Base-by-base conservation (phyloP, 345 rosid species). In the Adansonia digitata region DNA sequence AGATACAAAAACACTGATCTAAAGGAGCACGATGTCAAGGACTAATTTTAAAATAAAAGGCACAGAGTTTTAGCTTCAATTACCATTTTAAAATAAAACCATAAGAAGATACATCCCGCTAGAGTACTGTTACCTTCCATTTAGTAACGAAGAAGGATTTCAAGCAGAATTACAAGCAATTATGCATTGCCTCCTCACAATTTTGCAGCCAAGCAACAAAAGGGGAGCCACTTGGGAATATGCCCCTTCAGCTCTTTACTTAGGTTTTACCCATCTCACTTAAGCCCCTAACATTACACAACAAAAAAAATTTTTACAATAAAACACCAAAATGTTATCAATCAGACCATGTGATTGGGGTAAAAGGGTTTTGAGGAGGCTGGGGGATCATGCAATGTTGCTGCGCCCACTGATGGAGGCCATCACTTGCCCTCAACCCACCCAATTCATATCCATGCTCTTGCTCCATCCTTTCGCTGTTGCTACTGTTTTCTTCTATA, bases 341-440 rank as follows among this genome's bases (percentile, higher is more conserved):
- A 7, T 49, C 61, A 3, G 55, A 59, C 75, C 75, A 73, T 59
- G 75, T 59, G 56, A 73, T 27, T 2, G 75, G 67, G 43, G 75
- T 73, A 8, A 59, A 73, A 29, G 56, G 22, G 42, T 73, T 42
- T 17, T 73, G 75, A 0, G 75, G 75, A 39, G 55, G 75, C 43
- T 73, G 75, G 0, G 68, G 53, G 4, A 70, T 22, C 68, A 45
- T 27, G 52, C 68, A 73, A 61, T 73, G 67, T 11, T 59, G 75
- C 20, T 43, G 75, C 14, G 15, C 8, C 75, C 66, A 40, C 37
- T 42, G 26, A 37, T 71, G 74, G 17, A 57, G 14, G 12, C n/a
- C 31, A 12, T 55, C 65, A 17, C 65, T 39, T n/a, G 65, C 14
- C 12, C 22, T 71, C 52, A 72, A 72, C 10, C 31, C 64, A 5